Base-by-base conservation (phyloP, 1,139 yeast species). In the Yamadazyma dushanensis region DNA sequence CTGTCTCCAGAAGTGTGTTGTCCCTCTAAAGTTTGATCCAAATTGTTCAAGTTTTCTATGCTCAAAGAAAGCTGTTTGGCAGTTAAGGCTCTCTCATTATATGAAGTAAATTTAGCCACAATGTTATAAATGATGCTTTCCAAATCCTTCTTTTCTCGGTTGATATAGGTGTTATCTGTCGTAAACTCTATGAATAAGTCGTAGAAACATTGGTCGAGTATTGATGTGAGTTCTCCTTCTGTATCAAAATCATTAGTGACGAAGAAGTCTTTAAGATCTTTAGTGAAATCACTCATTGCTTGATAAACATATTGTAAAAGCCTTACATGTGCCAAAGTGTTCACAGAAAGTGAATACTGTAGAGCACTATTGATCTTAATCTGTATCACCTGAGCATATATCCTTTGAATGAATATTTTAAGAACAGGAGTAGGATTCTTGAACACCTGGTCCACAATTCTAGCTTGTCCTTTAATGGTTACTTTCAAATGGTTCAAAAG, bases 291-390 rank as follows among this genome's bases (percentile, higher is more conserved):
- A n/a, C 79, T 78, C 3, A 85, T 67, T 30, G 77, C 61, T 0
- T 75, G 71, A 53, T 80, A 83, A 18, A 85, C 65, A 2, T 80
- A 68, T 58, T 87, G 89, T 26, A 92, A 62, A 1, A 84, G 73
- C 49, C 97, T 73, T 6, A 89, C 80, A 55, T 85, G 90, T 0
- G 96, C 89, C 39, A 92, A 63, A 2, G 79, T 69, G 17, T 88
- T 78, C 7, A 77, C 67, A 1, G 83, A 71, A 37, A 79, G 74
- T 0, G 96, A 84, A 39, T 74, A 75, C 38, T 73, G 79, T 30
- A 90, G 62, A 29, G 85, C 64, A 2, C 76, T 64, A 41, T 81
- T 81, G 14, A 88, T 71, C 47, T 83, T 78, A 20, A 80, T 78
- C 47, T 82, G 87, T 26, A 90, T 64, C 49, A 80, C 74, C 53